These are phyloP conservation scores for Naematelia aurantialba DNA, from an alignment of 768 basidiomycete species.

Conservation along the genomic window DNA sequence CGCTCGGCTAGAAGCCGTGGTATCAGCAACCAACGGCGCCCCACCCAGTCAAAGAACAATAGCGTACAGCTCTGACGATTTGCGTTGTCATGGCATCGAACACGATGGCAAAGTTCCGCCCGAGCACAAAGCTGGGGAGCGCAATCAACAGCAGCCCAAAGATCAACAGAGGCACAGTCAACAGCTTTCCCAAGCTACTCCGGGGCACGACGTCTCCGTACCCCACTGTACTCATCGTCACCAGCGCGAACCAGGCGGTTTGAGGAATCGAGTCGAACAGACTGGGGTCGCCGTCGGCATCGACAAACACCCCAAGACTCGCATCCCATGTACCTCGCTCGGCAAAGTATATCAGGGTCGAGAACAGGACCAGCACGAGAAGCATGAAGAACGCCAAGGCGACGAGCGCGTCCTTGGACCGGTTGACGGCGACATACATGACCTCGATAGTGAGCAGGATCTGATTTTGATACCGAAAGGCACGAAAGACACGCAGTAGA, in stretches of 20 bases:
- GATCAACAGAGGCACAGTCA: conserved; percentile 79
- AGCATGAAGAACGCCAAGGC: conserved; percentile 84
- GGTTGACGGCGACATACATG: conserved; percentile 82
- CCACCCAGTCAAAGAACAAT: conserved; percentile 20
- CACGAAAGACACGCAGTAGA: conserved; percentile 79
- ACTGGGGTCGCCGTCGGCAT: conserved; percentile 64
- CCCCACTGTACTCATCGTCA: conserved; percentile 77
- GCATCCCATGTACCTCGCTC: conserved; percentile 89
- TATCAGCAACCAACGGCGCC: neutral
- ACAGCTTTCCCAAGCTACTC: conserved; percentile 76
- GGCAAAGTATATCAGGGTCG: conserved; percentile 83
- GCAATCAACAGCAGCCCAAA: conserved; percentile 87
- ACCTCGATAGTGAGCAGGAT: conserved; percentile 57
- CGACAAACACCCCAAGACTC: conserved; percentile 71
- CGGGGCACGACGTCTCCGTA: conserved; percentile 89
- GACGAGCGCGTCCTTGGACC: conserved; percentile 79
- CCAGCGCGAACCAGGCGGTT: conserved; percentile 65
- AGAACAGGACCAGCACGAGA: conserved; percentile 82
- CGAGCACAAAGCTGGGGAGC: conserved; percentile 84
- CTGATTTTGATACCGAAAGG: conserved; percentile 65
- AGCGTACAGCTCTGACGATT: conserved; percentile 20
- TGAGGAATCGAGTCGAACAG: conserved; percentile 63
- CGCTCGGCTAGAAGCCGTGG: neutral
- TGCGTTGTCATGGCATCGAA: conserved; percentile 70
- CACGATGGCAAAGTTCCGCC: conserved; percentile 81